Conservation (phyloP, 2,329 filamentous ascomycete genomes). For the Trichoderma koningiopsis region DNA sequence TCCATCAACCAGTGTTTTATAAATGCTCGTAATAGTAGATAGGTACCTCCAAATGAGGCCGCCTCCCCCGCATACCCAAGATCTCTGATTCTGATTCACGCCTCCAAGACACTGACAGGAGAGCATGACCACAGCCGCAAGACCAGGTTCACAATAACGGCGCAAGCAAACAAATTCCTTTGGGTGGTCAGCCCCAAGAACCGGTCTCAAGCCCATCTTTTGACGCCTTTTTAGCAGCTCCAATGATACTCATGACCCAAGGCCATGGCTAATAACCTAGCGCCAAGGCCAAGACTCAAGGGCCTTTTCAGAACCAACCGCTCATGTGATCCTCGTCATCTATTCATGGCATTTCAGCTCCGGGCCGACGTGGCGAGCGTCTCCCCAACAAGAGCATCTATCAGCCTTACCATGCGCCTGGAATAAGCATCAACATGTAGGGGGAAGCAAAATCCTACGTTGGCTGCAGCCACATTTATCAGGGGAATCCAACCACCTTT, state of each 20-base stretch:
- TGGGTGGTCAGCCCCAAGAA: slow-evolving; percentile 8
- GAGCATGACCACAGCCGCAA: slow-evolving; percentile 15
- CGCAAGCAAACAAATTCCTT: background rate
- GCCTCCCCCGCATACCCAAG: slow-evolving; percentile 2
- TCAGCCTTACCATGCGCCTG: slow-evolving; percentile 10
- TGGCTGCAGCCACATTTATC: background rate
- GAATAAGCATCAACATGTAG: background rate
- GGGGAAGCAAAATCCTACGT: slow-evolving; percentile 1
- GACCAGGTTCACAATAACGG: slow-evolving; percentile 2
- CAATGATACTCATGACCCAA: slow-evolving; percentile 1
- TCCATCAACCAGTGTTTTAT: background rate
- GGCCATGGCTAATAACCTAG: background rate
- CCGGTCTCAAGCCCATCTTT: background rate
- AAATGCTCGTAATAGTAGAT: background rate
- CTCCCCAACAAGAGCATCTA: background rate
- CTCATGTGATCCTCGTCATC: background rate
- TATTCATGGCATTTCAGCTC: background rate
- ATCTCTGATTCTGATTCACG: background rate
- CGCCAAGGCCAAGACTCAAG: background rate
- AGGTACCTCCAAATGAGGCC: background rate
- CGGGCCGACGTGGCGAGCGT: background rate
- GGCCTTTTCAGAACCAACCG: slow-evolving; percentile 9
- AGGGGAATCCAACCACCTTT: background rate
- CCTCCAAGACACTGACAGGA: background rate
- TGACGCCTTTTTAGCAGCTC: background rate